Conservation (phyloP, 2,329 filamentous ascomycete species). For the Orbilia brochopaga region DNA sequence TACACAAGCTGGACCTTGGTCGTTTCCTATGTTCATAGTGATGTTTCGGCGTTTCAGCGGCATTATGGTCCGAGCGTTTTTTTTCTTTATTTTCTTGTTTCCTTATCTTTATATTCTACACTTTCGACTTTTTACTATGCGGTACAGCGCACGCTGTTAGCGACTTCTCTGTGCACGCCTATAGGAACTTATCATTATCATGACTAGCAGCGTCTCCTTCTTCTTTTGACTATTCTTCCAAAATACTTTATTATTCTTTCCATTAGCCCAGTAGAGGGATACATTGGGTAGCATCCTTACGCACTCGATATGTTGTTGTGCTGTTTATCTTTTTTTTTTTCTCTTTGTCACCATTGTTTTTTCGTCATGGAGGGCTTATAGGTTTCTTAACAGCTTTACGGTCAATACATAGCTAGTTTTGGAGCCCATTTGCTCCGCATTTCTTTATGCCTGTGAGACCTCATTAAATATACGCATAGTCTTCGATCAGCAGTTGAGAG, state of each 20-base stretch:
- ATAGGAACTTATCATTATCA: constrained; percentile 25
- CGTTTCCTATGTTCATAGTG: constrained; percentile 34
- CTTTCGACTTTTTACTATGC: constrained; percentile 29
- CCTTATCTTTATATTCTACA: constrained; percentile 20
- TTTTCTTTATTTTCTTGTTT: constrained; percentile 24
- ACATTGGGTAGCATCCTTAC: not conserved
- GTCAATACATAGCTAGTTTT: not conserved
- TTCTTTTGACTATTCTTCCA: constrained; percentile 16
- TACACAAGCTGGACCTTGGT: constrained; percentile 43
- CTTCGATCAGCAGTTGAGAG: too few relatives aligned
- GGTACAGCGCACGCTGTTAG: constrained; percentile 21
- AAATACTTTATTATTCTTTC: constrained; percentile 19
- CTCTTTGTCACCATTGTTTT: not conserved
- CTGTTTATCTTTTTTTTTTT: not conserved
- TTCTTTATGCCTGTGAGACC: too few relatives aligned
- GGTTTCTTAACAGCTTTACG: not conserved
- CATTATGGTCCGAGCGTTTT: constrained; percentile 50
- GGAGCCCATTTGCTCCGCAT: too few relatives aligned
- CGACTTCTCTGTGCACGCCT: constrained; percentile 31
- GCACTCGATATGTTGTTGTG: constrained; percentile 9
- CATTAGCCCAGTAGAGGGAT: constrained; percentile 5
- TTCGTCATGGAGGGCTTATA: not conserved
- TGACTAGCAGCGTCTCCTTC: constrained; percentile 32
- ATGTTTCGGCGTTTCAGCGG: constrained; percentile 47
- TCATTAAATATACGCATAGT: too few relatives aligned